Conservation (phyloP, 2,329 filamentous ascomycete genomes). For the Paracorniculantispora psalliotae region DNA sequence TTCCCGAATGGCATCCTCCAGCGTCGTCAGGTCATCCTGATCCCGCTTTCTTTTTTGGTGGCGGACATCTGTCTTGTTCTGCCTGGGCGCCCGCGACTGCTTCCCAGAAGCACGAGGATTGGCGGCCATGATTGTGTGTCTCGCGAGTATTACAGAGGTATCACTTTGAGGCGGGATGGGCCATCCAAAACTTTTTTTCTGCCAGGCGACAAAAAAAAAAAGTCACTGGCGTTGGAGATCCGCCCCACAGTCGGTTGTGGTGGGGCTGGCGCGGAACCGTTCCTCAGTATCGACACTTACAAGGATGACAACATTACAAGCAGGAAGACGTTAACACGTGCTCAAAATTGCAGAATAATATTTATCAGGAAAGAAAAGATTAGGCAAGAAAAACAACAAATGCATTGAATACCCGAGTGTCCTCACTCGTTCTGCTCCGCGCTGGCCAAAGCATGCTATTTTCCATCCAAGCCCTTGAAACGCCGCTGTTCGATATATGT, state of each 20-base stretch:
- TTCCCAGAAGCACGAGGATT: slow-evolving; percentile 1
- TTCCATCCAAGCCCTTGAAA: slow-evolving; percentile 2
- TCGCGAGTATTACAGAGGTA: not conserved
- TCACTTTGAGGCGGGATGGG: not conserved
- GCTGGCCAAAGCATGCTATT: slow-evolving; percentile 4
- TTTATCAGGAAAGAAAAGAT: too few species aligned
- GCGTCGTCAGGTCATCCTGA: slow-evolving; percentile 30
- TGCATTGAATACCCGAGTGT: slow-evolving; percentile 3
- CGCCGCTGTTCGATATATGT: slow-evolving; percentile 3
- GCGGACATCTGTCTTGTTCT: slow-evolving; percentile 28
- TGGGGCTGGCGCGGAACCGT: slow-evolving; percentile 5
- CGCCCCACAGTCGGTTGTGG: slow-evolving; percentile 4
- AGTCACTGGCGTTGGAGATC: not conserved
- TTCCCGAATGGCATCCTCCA: slow-evolving; percentile 29
- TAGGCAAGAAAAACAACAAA: not conserved
- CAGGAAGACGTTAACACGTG: too few species aligned
- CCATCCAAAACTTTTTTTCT: slow-evolving; percentile 2
- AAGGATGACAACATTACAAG: too few species aligned
- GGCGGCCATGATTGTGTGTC: slow-evolving; percentile 9
- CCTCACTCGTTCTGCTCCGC: not conserved
- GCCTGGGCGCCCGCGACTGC: slow-evolving; percentile 18
- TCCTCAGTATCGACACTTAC: not conserved
- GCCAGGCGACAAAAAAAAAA: slow-evolving; percentile 10
- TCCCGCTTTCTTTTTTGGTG: slow-evolving; percentile 35
- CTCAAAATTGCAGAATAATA: too few species aligned